Evolutionary conservation across 2,329 filamentous ascomycete species (phyloP).

Genomic region (Calonectria ilicicola): DNA sequence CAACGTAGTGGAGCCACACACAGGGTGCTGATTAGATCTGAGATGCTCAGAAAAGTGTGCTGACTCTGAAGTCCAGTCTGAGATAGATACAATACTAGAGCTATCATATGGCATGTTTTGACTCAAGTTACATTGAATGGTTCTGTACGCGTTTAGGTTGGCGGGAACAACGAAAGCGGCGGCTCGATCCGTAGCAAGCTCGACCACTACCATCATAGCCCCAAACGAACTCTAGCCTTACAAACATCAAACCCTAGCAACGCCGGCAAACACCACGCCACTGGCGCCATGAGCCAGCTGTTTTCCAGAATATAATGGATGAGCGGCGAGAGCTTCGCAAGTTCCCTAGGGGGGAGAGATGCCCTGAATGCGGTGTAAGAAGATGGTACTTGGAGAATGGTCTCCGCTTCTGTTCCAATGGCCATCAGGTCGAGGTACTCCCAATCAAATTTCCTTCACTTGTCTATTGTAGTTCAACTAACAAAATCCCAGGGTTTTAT

Average conservation of each 20-base stretch:
- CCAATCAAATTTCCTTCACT: not conserved
- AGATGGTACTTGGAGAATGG: slow-evolving; percentile 82
- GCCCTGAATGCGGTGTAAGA: slow-evolving; percentile 76
- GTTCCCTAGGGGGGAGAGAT: slow-evolving; percentile 65
- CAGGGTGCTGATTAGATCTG: not conserved
- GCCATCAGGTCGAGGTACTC: slow-evolving; percentile 81
- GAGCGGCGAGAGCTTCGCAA: slow-evolving; percentile 58
- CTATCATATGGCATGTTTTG: too few species aligned
- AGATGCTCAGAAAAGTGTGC: not conserved
- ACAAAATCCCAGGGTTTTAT: slow-evolving; percentile 59
- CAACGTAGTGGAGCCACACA: not conserved
- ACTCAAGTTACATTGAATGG: not conserved
- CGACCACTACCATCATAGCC: not conserved
- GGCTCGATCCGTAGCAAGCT: not conserved
- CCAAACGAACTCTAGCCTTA: not conserved
- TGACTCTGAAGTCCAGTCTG: not conserved
- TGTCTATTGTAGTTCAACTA: not conserved
- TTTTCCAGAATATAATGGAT: slow-evolving; percentile 50
- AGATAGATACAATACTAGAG: not conserved
- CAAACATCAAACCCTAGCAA: not conserved
- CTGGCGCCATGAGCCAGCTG: slow-evolving; percentile 1
- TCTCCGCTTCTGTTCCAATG: slow-evolving; percentile 81
- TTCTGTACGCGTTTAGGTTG: not conserved
- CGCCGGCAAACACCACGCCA: not conserved
- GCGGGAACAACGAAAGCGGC: not conserved